Conservation (phyloP, 768 basidiomycete species). For the Suillus paluster region DNA sequence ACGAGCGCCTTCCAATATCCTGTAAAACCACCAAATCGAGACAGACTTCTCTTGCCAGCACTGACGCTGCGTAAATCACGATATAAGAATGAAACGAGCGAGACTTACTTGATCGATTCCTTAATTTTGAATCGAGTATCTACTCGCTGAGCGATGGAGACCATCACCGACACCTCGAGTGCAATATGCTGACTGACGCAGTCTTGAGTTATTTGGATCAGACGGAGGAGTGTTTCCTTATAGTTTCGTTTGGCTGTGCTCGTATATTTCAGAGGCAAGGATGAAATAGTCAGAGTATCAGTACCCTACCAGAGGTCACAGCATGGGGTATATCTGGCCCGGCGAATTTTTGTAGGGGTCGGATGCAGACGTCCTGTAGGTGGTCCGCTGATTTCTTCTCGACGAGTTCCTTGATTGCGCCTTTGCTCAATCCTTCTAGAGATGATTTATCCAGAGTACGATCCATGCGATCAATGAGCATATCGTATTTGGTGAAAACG, state of each 20-base stretch:
- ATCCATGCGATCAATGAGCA: not conserved
- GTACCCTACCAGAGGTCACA: constrained; percentile 2
- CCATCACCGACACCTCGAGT: not conserved
- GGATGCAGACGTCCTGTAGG: too few species aligned
- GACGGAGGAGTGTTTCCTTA: not conserved
- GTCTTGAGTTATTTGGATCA: constrained; percentile 1
- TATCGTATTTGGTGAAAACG: constrained; percentile 12
- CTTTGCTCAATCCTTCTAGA: too few species aligned
- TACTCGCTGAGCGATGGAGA: constrained; percentile 7
- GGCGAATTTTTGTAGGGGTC: too few species aligned
- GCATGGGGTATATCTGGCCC: not conserved
- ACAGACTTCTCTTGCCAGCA: constrained; percentile 7
- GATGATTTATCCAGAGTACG: too few species aligned
- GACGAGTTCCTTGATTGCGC: too few species aligned
- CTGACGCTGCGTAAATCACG: not conserved
- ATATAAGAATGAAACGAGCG: not conserved
- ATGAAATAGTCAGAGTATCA: not conserved
- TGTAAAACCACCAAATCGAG: constrained; percentile 13
- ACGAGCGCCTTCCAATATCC: constrained; percentile 23
- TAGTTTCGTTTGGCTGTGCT: not conserved
- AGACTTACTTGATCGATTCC: constrained; percentile 6
- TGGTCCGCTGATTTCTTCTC: too few species aligned
- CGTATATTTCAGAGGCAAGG: not conserved
- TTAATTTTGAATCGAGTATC: constrained; percentile 6
- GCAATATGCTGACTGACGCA: not conserved